Percentiles rank a stretch among this genome's conserved stretches.
These are phyloP conservation scores for Aspergillus carlsbadensis DNA, from an alignment of 495 filamentous ascomycete genomes.

Conservation along the genomic window DNA sequence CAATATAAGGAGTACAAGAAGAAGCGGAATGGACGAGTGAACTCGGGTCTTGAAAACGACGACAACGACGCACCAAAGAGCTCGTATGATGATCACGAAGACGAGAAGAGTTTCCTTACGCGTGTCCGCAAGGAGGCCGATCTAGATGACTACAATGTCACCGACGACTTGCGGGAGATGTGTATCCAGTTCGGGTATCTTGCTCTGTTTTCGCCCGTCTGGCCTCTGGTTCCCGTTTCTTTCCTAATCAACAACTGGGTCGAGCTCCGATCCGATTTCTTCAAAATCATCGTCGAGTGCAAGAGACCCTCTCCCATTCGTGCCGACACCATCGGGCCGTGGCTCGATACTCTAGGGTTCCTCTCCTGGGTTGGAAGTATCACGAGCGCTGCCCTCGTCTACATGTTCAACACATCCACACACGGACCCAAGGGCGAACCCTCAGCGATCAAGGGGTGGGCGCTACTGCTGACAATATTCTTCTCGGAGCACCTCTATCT, in stretches of 20 bases:
- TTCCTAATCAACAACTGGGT: slow-evolving; percentile 98
- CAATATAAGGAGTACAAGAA: slow-evolving; percentile 65
- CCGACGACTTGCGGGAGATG: slow-evolving; percentile 90
- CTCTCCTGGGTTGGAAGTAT: slow-evolving; percentile 89
- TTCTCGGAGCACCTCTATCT: slow-evolving; percentile 88
- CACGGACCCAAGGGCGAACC: slow-evolving; percentile 54
- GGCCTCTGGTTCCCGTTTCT: slow-evolving; percentile 84
- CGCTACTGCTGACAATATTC: slow-evolving; percentile 78
- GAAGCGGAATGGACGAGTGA: slow-evolving; percentile 28
- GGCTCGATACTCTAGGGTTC: slow-evolving; percentile 85
- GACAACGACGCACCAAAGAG: slow-evolving; percentile 20
- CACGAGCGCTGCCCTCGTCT: slow-evolving; percentile 79
- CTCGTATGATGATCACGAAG: slow-evolving; percentile 53
- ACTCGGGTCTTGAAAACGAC: slow-evolving; percentile 22
- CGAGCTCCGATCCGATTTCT: slow-evolving; percentile 87
- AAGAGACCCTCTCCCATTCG: slow-evolving; percentile 83
- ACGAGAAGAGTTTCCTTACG: slow-evolving; percentile 74
- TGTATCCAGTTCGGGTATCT: slow-evolving; percentile 92
- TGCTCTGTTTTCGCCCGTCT: slow-evolving; percentile 88
- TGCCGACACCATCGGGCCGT: slow-evolving; percentile 91
- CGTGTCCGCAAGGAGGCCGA: slow-evolving; percentile 88
- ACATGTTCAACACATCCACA: slow-evolving; percentile 73
- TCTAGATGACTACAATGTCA: slow-evolving; percentile 82
- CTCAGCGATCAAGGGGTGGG: slow-evolving; percentile 75
- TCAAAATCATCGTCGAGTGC: slow-evolving; percentile 91